Evolutionary conservation across 768 basidiomycete genomes (phyloP), one percentile per base, ranked within the genome.

Genomic region (Macrolepiota fuliginosa): DNA sequence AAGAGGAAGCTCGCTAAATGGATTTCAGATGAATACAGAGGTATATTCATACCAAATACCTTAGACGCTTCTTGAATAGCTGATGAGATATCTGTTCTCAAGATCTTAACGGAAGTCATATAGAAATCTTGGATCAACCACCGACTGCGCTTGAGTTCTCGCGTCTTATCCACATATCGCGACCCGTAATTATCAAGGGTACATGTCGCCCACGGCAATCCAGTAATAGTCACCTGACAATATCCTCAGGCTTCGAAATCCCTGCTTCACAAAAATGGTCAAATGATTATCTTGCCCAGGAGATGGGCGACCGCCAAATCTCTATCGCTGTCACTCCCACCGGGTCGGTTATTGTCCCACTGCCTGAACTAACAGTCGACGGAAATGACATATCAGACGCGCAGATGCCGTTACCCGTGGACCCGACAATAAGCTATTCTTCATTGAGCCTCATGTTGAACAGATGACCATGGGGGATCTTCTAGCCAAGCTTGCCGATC

Each of bases 281-380:
- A 11, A 76, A 88, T 68, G 76, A 83, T 52, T 88, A 89, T 68
- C 81, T 95, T 12, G 68, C 73, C 12, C 65, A 77, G n/a, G 71
- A 70, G 54, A 85, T 91, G 81, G 85, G 80, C 2, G 73, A 82
- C 3, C 72, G 71, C 27, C 56, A 64, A 35, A 81, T 95, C 40
- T 89, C 90, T 6, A 84, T 96, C 32, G 91, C 93, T 1, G 80
- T 90, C 45, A 95, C 94, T 4, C 91, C 93, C 0, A 85, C 93
- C 63, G 94, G 93, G 94, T 93, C 64, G 64, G 81, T 62, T n/a
- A 53, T 27, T 12, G 36, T 27, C 39, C 24, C 40, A 62, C 61
- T 37, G 45, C 19, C 3, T 49, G 22, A 53, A 55, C 37, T 49
- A 25, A 13, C 19, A 29, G 13, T 10, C 19, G 17, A 54, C 68